These are phyloP conservation scores for Mycena capillaripes DNA, from an alignment of 768 basidiomycete genomes.

Conservation along the genomic window DNA sequence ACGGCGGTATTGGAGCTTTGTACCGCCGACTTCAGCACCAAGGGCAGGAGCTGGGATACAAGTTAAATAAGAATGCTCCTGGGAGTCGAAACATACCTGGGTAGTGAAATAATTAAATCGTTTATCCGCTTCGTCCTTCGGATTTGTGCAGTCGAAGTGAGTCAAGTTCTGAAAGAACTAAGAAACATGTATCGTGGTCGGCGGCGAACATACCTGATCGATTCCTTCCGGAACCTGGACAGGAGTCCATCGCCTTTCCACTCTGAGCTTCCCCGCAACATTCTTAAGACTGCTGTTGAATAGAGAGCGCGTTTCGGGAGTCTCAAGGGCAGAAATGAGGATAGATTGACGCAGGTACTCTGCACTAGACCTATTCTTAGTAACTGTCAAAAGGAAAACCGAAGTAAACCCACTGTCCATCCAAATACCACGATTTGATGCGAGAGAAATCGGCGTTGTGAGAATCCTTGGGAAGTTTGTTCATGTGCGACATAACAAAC, in stretches of 20 bases:
- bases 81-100: slow-evolving; percentile 63
- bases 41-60: slow-evolving; percentile 76
- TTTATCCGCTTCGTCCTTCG: slow-evolving; percentile 87
- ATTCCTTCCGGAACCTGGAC: slow-evolving; percentile 88
- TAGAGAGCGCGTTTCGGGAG: slow-evolving; percentile 86
- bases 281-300: slow-evolving; percentile 86
- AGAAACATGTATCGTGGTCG: neutral
- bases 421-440: slow-evolving; percentile 98
- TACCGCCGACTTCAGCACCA: slow-evolving; percentile 91
- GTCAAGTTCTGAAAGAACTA: slow-evolving; percentile 69
- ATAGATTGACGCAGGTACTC: slow-evolving; percentile 91
- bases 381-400: neutral
- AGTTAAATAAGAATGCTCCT: neutral
- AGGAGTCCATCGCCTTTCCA: slow-evolving; percentile 78
- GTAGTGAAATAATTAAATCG: slow-evolving; percentile 91
- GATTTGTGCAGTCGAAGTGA: slow-evolving; percentile 78
- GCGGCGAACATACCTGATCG: slow-evolving; percentile 70
- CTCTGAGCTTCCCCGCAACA: slow-evolving; percentile 85
- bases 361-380: slow-evolving; percentile 64
- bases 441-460: slow-evolving; percentile 96
- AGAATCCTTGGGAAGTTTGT: slow-evolving; percentile 92
- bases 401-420: slow-evolving; percentile 79
- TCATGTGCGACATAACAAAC: slow-evolving; percentile 90
- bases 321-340: slow-evolving; percentile 88
- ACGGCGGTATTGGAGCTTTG: slow-evolving; percentile 90